phyloP scores from a whole-genome alignment of 2,329 filamentous ascomycete species.

The Colletotrichum limetticola region DNA sequence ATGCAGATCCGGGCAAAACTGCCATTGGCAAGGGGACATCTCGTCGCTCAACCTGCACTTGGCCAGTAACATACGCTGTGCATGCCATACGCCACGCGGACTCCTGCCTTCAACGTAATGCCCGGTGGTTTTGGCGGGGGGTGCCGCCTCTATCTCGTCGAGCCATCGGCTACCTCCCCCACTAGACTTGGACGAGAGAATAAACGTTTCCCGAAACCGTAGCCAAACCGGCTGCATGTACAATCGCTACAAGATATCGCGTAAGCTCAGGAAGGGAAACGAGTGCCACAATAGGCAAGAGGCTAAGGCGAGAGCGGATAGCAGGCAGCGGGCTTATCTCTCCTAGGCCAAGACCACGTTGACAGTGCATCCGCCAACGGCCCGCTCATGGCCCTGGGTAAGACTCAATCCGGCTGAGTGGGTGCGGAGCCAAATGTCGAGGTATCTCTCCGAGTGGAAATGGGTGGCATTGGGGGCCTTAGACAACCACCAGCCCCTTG shows the following conservation, averaged over 20 bases:
- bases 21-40: background rate
- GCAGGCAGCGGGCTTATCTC: background rate
- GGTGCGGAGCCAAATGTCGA: background rate
- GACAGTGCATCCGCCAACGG: background rate
- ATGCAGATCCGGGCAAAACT: slow-evolving; percentile 4
- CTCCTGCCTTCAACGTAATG: background rate
- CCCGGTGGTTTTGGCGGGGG: background rate
- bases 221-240: background rate
- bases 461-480: background rate
- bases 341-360: background rate
- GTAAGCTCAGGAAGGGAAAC: background rate
- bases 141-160: background rate
- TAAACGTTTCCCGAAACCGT: background rate
- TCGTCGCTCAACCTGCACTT: background rate
- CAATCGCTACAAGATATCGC: background rate
- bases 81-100: background rate
- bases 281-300: background rate
- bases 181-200: background rate
- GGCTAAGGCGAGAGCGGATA: background rate
- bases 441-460: background rate
- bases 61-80: background rate
- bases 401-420: background rate
- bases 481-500: background rate
- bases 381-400: background rate
- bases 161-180: background rate